Percentiles rank a stretch among this genome's conserved stretches.
phyloP scores from a whole-genome alignment of 75 land plant species.

The Larix kaempferi region DNA sequence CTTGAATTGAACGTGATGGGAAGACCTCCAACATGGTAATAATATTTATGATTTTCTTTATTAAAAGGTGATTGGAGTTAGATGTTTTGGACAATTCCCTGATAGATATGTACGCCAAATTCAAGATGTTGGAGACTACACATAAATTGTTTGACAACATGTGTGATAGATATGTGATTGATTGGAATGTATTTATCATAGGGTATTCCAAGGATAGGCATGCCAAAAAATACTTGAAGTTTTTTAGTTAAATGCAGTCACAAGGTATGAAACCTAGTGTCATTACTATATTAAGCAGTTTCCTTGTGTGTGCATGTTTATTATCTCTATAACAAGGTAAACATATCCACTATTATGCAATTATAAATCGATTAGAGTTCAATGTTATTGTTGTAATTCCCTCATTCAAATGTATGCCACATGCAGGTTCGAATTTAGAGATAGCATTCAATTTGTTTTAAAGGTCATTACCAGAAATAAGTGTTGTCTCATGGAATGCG shows the following conservation, averaged over 20 bases:
- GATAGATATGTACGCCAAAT: slow-evolving; percentile 29
- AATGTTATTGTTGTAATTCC: slow-evolving; percentile 29
- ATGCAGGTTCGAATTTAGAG: slow-evolving; percentile 18
- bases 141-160: slow-evolving; percentile 19
- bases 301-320: slow-evolving; percentile 28
- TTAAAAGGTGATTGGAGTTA: not conserved
- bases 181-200: slow-evolving; percentile 46
- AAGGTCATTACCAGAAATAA: slow-evolving; percentile 13
- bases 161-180: slow-evolving; percentile 7
- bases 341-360: slow-evolving; percentile 30
- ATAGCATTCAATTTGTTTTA: slow-evolving; percentile 32
- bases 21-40: slow-evolving; percentile 39
- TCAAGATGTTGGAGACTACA: slow-evolving; percentile 32
- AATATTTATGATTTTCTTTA: slow-evolving; percentile 2
- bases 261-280: slow-evolving; percentile 35
- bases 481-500: slow-evolving; percentile 42
- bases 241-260: slow-evolving; percentile 32
- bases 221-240: slow-evolving; percentile 24
- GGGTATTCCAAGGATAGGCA: slow-evolving; percentile 27
- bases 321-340: slow-evolving; percentile 21
- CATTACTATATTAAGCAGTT: slow-evolving; percentile 30
- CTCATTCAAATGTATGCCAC: slow-evolving; percentile 55
- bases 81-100: slow-evolving; percentile 6
- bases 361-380: slow-evolving; percentile 12
- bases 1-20: slow-evolving; percentile 48